phyloP scores from a whole-genome alignment of 805 yeast genomes.

The Candida easanensis region DNA sequence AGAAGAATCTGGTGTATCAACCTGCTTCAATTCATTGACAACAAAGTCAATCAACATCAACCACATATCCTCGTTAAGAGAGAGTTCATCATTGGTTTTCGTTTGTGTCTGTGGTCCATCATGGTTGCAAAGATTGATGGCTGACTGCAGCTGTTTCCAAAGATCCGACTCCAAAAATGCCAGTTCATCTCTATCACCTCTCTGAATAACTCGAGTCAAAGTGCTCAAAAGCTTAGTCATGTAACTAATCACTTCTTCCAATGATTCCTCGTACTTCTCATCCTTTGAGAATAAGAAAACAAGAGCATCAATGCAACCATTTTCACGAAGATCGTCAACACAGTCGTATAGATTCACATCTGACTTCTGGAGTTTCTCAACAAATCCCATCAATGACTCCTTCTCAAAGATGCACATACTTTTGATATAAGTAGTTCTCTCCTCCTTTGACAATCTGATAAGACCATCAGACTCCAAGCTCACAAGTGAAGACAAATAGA shows the following conservation, averaged over 20 bases:
- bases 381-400: constrained; percentile 16
- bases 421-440: constrained; percentile 23
- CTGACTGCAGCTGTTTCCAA: constrained; percentile 35
- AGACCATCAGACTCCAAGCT: constrained; percentile 22
- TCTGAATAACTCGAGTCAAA: constrained; percentile 10
- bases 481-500: constrained; percentile 24
- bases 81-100: constrained; percentile 15
- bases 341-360: constrained; percentile 25
- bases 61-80: constrained; percentile 37
- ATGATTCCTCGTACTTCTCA: constrained; percentile 19
- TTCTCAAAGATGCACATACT: constrained; percentile 17
- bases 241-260: constrained; percentile 23
- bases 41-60: constrained; percentile 37
- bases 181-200: constrained; percentile 16
- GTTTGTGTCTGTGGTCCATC: constrained; percentile 14
- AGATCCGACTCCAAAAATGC: constrained; percentile 28
- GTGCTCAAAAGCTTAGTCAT: constrained; percentile 14
- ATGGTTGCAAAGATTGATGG: constrained; percentile 31
- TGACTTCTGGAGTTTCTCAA: constrained; percentile 23
- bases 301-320: constrained; percentile 25
- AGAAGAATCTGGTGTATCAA: constrained; percentile 21
- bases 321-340: constrained; percentile 22
- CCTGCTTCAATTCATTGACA: constrained; percentile 32
- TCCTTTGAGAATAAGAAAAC: constrained; percentile 18
- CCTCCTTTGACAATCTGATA: constrained; percentile 13